Percentiles rank a stretch among this genome's conserved stretches.
phyloP scores from a whole-genome alignment of 768 basidiomycete genomes.

The Kondoa malvinella region DNA sequence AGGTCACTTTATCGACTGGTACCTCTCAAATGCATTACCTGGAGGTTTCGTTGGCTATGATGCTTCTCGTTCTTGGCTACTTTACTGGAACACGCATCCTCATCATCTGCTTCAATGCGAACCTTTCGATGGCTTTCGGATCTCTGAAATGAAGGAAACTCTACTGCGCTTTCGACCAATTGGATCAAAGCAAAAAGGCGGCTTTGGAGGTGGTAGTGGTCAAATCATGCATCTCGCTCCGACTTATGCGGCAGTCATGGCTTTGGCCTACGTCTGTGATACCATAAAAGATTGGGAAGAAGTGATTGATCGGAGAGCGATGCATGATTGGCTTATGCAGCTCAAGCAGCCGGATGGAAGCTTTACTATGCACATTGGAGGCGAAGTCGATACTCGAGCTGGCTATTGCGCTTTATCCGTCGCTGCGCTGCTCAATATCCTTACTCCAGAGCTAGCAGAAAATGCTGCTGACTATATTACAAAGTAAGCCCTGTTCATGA shows the following conservation, averaged over 20 bases:
- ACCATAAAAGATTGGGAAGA: constrained; percentile 39
- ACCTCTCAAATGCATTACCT: constrained; percentile 42
- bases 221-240: constrained; percentile 75
- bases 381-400: constrained; percentile 80
- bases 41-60: constrained; percentile 65
- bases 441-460: constrained; percentile 70
- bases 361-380: constrained; percentile 68
- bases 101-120: constrained; percentile 41
- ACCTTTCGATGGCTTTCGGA: constrained; percentile 44
- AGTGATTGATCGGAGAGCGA: constrained; percentile 42
- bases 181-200: constrained; percentile 29
- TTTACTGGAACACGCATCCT: constrained; percentile 81
- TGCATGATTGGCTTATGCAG: constrained; percentile 79
- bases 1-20: constrained; percentile 3
- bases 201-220: constrained; percentile 79
- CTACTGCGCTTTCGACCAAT: constrained; percentile 37
- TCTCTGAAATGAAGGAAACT: constrained; percentile 63
- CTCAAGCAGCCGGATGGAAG: constrained; percentile 86
- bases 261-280: constrained; percentile 63
- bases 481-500: constrained; percentile 25
- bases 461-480: constrained; percentile 64
- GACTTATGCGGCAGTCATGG: constrained; percentile 71
- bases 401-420: constrained; percentile 78
- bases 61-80: constrained; percentile 84
- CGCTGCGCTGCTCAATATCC: constrained; percentile 62